These are phyloP conservation scores for Pestalotiopsis sp. DNA, from an alignment of 2,329 filamentous ascomycete genomes.

Conservation along the genomic window DNA sequence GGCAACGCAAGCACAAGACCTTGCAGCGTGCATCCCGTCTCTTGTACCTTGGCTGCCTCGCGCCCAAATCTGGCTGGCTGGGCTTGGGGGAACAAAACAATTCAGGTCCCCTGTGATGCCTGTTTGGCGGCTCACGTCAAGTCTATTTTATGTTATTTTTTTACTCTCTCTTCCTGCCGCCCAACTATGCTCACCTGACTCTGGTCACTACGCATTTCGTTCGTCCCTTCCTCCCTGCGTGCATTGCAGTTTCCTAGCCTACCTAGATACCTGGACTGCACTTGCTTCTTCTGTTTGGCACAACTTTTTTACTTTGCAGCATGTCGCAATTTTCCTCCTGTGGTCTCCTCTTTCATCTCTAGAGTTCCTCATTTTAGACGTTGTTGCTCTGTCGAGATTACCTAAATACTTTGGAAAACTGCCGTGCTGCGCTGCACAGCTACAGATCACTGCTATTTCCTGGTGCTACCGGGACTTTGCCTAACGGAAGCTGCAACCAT, in stretches of 20 bases:
- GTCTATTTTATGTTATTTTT: constrained; percentile 1
- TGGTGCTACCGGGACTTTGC: not conserved
- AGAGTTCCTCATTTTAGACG: too few relatives aligned
- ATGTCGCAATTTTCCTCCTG: too few relatives aligned
- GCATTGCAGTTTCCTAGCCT: not conserved
- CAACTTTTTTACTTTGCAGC: too few relatives aligned
- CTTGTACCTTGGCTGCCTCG: not conserved
- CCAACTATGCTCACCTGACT: constrained; percentile 10
- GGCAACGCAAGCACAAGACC: constrained; percentile 3
- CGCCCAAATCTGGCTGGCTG: not conserved
- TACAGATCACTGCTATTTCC: not conserved
- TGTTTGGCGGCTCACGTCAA: not conserved
- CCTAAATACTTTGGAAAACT: too few relatives aligned
- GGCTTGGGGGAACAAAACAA: constrained; percentile 2
- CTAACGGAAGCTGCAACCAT: constrained; percentile 10
- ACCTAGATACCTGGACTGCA: not conserved
- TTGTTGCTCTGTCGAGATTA: too few relatives aligned
- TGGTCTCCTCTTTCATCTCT: too few relatives aligned
- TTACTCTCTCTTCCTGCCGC: not conserved
- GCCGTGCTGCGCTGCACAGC: not conserved
- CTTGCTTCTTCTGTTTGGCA: not conserved
- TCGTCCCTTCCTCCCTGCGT: not conserved
- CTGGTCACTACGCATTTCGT: not conserved
- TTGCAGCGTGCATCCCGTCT: constrained; percentile 10
- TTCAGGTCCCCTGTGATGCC: not conserved